Evolutionary conservation across 2,329 filamentous ascomycete species (phyloP), one percentile per base, ranked within the genome.

Genomic region (Ophiostoma ulmi): DNA sequence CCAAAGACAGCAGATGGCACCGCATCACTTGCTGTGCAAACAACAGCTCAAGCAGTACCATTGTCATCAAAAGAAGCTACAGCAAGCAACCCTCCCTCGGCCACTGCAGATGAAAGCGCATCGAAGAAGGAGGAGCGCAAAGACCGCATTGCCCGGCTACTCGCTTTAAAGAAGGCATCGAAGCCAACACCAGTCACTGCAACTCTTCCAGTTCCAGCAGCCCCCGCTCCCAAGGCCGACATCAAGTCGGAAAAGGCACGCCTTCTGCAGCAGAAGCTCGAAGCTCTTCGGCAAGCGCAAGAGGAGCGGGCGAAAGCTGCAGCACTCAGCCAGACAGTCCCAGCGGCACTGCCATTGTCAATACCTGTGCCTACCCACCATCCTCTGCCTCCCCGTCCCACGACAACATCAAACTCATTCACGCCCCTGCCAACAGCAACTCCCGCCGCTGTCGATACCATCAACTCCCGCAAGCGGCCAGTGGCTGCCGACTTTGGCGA

Each of bases 181-280:
- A 74, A 74, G 35, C 69, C 73, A 2, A 31, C 55, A 10, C 35
- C 70, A 5, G 35, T n/a, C 14, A 20, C 63, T 6, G 36, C 63
- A 65, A 20, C 61, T 1, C 14, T 17, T 8, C 35, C 63, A 14
- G 36, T 39, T 13, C 48, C 48, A 68, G 39, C 48, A 55, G 44
- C 31, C 4, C 63, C 31, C 14, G 76, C 78, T 44, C 31, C 80
- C 75, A 86, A 81, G 74, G 81, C 69, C 26, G 73, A 72, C 17
- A 96, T 82, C 41, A 87, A 90, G 76, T 87, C 87, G 22, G 86
- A 93, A 74, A 97, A 91, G 72, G 91, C 92, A 71, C 86, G 84
- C 72, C 80, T 93, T 41, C 84, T 94, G 66, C 88, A 92, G 74
- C 87, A 92, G 77, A 93, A 92, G 74, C 89, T 97, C 76, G 91